Evolutionary conservation across 306 rosid species (phyloP), one percentile per base, ranked within the genome.

Genomic region (Medicago arabica): DNA sequence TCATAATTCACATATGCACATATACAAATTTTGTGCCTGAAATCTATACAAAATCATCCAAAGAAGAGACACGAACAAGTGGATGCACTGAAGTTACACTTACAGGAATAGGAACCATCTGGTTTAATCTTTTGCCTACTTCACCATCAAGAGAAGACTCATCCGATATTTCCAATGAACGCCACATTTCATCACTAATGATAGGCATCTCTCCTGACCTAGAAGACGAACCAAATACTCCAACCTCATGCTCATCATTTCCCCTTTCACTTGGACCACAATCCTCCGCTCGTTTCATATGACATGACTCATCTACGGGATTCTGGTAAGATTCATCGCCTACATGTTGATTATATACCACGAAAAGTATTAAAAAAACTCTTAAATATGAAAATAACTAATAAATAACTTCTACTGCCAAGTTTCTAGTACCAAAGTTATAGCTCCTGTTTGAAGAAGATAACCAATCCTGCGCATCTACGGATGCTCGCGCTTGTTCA

Each of bases 91-190:
- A 54, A 74, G 70, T 25, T 64, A 58, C 57, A 87, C 98, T 92
- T 82, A 95, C 99, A 77, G 99, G 97, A 68, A 89, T 84, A 6
- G 99, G 88, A 83, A 89, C 88, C 90, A 95, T 90, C 78, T 90
- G 92, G 82, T 86, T 87, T 71, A 95, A 77, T 83, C 96, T 88
- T 87, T 85, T 90, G 44, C 97, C 97, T 36, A 95, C 96, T 90
- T 95, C 99, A 51, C 97, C 91, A 62, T 95, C 99, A 79, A 95
- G 92, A 50, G 84, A 46, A 83, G 86, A 90, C 82, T 90, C 97
- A 18, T 90, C 93, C 40, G 87, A 82, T 81, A 95, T 90, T 80
- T 92, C 96, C 87, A 88, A 71, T 2, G 76, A 68, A 73, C 67
- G 75, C 78, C 79, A 84, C 58, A 75, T 54, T 23, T 82, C 83